phyloP scores from a whole-genome alignment of 305 asterid species.

The Solanum hybrid region DNA sequence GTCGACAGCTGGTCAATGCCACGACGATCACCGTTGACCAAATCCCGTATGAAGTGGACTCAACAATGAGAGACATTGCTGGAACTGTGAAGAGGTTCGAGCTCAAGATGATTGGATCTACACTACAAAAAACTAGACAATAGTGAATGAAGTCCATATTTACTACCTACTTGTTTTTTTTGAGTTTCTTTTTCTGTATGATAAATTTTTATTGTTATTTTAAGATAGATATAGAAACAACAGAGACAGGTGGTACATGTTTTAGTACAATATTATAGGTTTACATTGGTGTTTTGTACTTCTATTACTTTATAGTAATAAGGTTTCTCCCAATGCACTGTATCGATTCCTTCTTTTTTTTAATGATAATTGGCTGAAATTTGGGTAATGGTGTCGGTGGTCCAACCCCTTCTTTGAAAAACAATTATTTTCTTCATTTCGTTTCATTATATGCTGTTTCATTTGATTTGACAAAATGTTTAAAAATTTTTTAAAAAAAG shows the following conservation, averaged over 20 bases:
- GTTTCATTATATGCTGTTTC: too few species aligned
- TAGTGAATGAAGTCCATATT: slow-evolving; percentile 9
- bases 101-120: slow-evolving; percentile 50
- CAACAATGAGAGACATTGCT: slow-evolving; percentile 49
- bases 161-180: background rate
- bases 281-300: slow-evolving; percentile 4
- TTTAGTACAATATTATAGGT: slow-evolving; percentile 10
- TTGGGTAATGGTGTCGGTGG: background rate
- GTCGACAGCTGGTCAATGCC: slow-evolving; percentile 34
- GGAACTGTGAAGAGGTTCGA: slow-evolving; percentile 65
- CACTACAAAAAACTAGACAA: slow-evolving; percentile 48
- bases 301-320: background rate
- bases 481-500: too few species aligned
- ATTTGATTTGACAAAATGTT: too few species aligned
- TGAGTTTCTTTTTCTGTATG: background rate
- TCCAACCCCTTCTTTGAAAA: background rate
- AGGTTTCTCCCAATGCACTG: background rate
- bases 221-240: background rate
- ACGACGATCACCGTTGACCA: slow-evolving; percentile 32
- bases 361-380: background rate
- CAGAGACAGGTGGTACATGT: background rate
- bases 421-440: too few species aligned
- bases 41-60: slow-evolving; percentile 41
- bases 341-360: background rate
- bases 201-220: background rate